Percentiles rank a stretch among this genome's conserved stretches.
phyloP scores from a whole-genome alignment of 192 early-diverging fungal genomes.

The Linnemannia exigua region DNA sequence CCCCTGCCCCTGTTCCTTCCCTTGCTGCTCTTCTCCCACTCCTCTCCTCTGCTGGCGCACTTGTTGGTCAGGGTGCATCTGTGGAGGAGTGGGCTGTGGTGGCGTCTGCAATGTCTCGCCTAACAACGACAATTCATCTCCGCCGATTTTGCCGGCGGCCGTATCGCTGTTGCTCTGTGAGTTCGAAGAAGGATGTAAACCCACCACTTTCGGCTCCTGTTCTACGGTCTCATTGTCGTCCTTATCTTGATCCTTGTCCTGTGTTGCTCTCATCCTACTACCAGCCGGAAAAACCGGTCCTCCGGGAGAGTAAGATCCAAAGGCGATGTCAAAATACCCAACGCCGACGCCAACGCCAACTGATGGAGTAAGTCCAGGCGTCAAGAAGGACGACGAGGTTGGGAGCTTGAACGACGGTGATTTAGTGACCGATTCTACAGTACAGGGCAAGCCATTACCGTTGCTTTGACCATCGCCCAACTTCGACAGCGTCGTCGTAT shows the following conservation, averaged over 20 bases:
- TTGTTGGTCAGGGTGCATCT: not conserved
- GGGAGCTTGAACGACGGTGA: slow-evolving; percentile 32
- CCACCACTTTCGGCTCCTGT: no score
- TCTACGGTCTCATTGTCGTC: not conserved
- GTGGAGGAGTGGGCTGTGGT: not conserved
- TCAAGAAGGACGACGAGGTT: not conserved
- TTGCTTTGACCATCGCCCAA: not conserved
- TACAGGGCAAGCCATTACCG: not conserved
- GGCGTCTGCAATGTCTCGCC: not conserved
- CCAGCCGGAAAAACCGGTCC: not conserved
- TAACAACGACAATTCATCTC: not conserved
- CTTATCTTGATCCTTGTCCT: not conserved
- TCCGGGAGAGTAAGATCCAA: not conserved
- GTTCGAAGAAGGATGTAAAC: no score
- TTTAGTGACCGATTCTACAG: slow-evolving; percentile 25
- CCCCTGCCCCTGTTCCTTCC: not conserved
- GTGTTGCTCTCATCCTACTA: not conserved
- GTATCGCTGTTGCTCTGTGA: not conserved
- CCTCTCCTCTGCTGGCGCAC: not conserved
- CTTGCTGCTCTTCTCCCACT: not conserved
- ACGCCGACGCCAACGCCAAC: not conserved
- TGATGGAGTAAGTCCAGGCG: not conserved
- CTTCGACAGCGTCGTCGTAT: slow-evolving; percentile 15
- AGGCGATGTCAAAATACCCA: not conserved
- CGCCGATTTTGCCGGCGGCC: not conserved